Base-by-base conservation (phyloP, 2,329 filamentous ascomycete genomes). In the Botrytis pseudocinerea region DNA sequence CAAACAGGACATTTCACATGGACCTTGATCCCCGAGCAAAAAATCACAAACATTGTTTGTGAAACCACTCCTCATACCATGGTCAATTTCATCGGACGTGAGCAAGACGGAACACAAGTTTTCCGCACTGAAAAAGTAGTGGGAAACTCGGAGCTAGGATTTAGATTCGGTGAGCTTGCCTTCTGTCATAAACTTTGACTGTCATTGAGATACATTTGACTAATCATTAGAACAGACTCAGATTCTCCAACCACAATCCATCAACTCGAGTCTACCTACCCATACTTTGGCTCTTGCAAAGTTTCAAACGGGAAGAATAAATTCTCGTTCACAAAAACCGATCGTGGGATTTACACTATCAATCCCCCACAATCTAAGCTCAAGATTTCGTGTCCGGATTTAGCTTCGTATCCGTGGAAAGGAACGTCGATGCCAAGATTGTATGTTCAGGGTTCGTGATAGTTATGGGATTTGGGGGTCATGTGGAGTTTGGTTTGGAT, bases 1-100 rank as follows among this genome's bases (percentile, higher is more conserved):
- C 65, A 69, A 32, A 69, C 38, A 32, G 65, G 65, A 9, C 65
- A 59, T 38, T 69, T 69, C 20, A 69, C 48, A 51, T 69, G 65
- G 65, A 28, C 65, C 16, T 18, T 69, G 5, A 69, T 69, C 20
- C 65, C 65, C n/a, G 65, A 69, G n/a, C 65, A 69, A 44, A 69
- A 69, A 69, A 69, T 57, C 48, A 69, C 65, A 25, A 69, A 69
- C 3, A 69, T 69, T n/a, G 20, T 69, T 57, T 69, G 65, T 38
- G 65, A 69, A 57, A 57, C 38, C 18, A 57, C 48, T 25, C 65
- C 65, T 32, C 65, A 69, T 42, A 69, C 65, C 1, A 32, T 57
- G 48, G 65, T 69, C 12, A 69, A 69, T 32, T 69, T 69, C n/a
- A 42, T 69, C 20, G 65, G 65, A 20, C n/a, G 51, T 0, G 48